Base-by-base conservation (phyloP, 371 early-diverging fungal genomes). In the Cokeromyces recurvatus region DNA sequence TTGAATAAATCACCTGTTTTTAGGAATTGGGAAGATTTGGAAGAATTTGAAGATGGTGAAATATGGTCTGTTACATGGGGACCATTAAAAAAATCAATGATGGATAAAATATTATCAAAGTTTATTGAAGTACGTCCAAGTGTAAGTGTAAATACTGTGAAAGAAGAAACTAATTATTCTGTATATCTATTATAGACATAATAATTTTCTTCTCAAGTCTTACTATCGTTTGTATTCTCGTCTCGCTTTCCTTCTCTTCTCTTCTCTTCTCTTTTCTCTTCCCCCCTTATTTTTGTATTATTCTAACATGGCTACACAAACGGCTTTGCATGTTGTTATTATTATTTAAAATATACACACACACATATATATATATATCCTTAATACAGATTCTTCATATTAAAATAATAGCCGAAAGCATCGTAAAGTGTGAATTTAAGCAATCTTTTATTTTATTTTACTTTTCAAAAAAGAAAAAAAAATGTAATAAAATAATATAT, bases 1-100 rank as follows among this genome's bases (percentile, higher is more conserved):
- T 29, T 68, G 10, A 64, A 68, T 38, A 43, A 63, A 32, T 38
- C 55, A 11, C 71, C 64, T 5, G 48, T 71, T 14, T 59, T 59
- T 35, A 38, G 25, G 12, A 24, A 38, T 15, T 59, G 55, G 54
- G 34, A 37, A 20, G 51, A 51, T 20, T 36, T 59, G 44, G 54
- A 52, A 3, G 20, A 34, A 19, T 71, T 66, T 39, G 21, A 59
- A 20, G 29, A 71, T 31, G 71, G 71, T 9, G 66, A 71, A 32
- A 51, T 41, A 19, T 71, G 71, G 71, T 44, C 59, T 27, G 62
- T 22, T 4, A 38, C 38, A 38, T 71, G 36, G 56, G 41, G 41
- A 1, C 25, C 32, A 4, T 35, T 42, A 16, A 40, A 48, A 24
- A 31, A n/a, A 38, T 47, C 47, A 3, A 12, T 27, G 1, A 2